Percentiles rank a stretch among this genome's conserved stretches.
Evolutionary conservation across 257 asterid species (phyloP).

Genomic region (Jaltomata sinuosa): DNA sequence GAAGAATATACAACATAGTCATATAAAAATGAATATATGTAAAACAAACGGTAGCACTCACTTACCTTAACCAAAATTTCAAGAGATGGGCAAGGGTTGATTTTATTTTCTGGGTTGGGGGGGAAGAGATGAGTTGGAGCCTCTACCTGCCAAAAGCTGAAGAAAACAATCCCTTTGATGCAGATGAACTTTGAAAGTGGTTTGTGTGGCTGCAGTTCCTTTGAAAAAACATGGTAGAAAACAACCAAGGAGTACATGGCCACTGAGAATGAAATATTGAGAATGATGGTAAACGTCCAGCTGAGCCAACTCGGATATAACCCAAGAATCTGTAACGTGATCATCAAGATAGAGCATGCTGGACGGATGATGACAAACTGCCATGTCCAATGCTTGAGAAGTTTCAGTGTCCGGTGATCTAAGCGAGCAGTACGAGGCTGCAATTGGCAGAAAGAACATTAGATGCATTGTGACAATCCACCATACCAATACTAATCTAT

Average conservation of each 20-base stretch:
- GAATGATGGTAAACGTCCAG: slow-evolving; percentile 66
- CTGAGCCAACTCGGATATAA: slow-evolving; percentile 78
- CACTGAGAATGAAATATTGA: slow-evolving; percentile 55
- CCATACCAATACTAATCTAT: not conserved
- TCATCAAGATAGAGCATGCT: slow-evolving; percentile 64
- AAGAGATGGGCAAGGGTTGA: not conserved
- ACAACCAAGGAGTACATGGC: slow-evolving; percentile 83
- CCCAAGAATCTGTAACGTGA: slow-evolving; percentile 52
- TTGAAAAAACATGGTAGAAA: slow-evolving; percentile 77
- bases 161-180: slow-evolving; percentile 85
- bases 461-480: not conserved
- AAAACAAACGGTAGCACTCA: not conserved
- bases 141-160: slow-evolving; percentile 93
- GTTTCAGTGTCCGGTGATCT: slow-evolving; percentile 55
- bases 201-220: slow-evolving; percentile 76
- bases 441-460: slow-evolving; percentile 10
- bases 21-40: not conserved
- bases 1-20: not conserved
- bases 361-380: slow-evolving; percentile 89
- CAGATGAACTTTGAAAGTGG: slow-evolving; percentile 87
- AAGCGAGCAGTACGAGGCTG: slow-evolving; percentile 66
- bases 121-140: not conserved
- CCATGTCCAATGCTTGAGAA: slow-evolving; percentile 80
- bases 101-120: not conserved
- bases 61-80: not conserved